Evolutionary conservation across 768 basidiomycete species (phyloP).

Genomic region (Rhodotorula taiwanensis): DNA sequence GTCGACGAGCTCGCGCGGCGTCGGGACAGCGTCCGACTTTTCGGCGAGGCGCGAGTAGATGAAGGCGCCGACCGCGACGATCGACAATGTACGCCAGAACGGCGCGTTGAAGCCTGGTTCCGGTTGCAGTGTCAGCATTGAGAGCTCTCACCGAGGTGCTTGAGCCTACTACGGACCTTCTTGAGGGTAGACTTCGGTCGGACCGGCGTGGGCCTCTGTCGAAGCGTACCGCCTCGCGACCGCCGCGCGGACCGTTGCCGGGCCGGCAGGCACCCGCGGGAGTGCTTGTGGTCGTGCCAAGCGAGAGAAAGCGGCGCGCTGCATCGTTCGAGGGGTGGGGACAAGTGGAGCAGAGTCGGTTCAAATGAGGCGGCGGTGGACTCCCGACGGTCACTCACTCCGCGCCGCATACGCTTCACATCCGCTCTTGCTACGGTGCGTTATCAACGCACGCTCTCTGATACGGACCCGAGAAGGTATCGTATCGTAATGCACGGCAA

Average conservation of each 20-base stretch:
- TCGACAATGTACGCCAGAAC: constrained; percentile 43
- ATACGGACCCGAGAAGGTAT: too few relatives aligned
- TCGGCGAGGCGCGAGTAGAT: constrained; percentile 41
- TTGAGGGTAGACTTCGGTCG: constrained; percentile 24
- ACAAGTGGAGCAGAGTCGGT: not conserved
- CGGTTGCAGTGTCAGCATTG: not conserved
- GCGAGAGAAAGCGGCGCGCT: not conserved
- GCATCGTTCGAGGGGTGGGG: not conserved
- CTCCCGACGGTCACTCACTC: not conserved
- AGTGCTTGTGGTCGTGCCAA: not conserved
- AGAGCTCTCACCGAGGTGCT: not conserved
- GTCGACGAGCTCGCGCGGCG: constrained; percentile 37
- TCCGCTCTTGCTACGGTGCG: not conserved
- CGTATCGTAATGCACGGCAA: too few relatives aligned
- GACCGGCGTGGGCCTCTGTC: constrained; percentile 7
- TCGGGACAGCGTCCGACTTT: too few relatives aligned
- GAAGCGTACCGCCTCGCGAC: not conserved
- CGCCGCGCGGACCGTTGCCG: not conserved
- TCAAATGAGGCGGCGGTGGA: not conserved
- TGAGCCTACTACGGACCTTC: constrained; percentile 11
- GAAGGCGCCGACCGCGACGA: constrained; percentile 40
- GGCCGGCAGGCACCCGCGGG: not conserved
- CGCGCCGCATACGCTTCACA: not conserved
- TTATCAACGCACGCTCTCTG: not conserved
- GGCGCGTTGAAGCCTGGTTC: constrained; percentile 45